phyloP scores from a whole-genome alignment of 352 stramenopile genomes.

The Nothophytophthora sp. region DNA sequence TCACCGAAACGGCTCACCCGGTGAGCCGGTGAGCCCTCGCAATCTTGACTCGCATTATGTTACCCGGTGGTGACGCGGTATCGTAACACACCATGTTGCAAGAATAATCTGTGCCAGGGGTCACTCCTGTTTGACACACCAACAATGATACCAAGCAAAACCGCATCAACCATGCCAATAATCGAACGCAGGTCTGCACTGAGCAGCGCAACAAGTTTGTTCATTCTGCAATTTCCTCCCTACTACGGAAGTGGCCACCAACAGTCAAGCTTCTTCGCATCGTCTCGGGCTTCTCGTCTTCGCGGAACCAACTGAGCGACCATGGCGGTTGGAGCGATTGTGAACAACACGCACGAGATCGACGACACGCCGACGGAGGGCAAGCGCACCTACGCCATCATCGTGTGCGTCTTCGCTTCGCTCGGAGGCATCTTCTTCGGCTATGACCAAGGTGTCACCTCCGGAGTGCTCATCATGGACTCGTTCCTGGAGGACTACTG shows the following conservation, averaged over 20 bases:
- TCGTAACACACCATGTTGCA: too few relatives aligned
- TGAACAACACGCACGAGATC: conserved; percentile 13
- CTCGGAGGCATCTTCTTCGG: conserved; percentile 24
- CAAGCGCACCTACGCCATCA: conserved; percentile 29
- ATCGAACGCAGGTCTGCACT: not conserved
- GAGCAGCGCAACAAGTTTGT: not conserved
- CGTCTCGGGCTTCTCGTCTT: too few relatives aligned
- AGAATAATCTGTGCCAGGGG: too few relatives aligned
- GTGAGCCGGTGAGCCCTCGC: too few relatives aligned
- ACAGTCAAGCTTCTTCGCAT: conserved; percentile 1
- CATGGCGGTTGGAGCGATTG: conserved; percentile 20
- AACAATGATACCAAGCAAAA: too few relatives aligned
- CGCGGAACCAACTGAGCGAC: conserved; percentile 8
- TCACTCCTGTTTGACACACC: too few relatives aligned
- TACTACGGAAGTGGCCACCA: conserved; percentile 2
- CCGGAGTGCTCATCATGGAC: conserved; percentile 23
- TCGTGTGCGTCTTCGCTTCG: conserved; percentile 18
- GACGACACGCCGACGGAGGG: conserved; percentile 23
- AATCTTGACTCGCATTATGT: too few relatives aligned
- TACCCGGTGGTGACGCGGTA: too few relatives aligned
- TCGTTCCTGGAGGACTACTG: conserved; percentile 35
- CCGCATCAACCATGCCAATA: too few relatives aligned
- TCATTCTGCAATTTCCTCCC: conserved; percentile 22
- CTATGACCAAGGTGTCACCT: conserved; percentile 27
- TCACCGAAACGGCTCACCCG: too few relatives aligned